phyloP scores from a whole-genome alignment of 2,329 filamentous ascomycete genomes.

The Trichoderma polysporum region DNA sequence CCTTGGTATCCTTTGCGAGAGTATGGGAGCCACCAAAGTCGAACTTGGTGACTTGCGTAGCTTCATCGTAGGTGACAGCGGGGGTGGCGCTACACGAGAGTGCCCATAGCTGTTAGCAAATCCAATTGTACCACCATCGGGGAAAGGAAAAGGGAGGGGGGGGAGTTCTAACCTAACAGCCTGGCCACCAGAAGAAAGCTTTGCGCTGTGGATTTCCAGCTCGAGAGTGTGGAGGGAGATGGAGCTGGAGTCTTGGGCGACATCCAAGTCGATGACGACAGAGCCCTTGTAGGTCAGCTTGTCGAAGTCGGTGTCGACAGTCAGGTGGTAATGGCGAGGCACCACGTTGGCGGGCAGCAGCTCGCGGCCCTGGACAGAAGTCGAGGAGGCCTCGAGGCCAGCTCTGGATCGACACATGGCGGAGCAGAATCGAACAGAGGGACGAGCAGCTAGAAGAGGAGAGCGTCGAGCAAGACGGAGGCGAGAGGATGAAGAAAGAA shows the following conservation, averaged over 20 bases:
- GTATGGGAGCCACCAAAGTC: constrained; percentile 63
- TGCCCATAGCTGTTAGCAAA: neutral
- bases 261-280: constrained; percentile 83
- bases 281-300: constrained; percentile 84
- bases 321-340: constrained; percentile 88
- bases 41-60: constrained; percentile 79
- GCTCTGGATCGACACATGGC: constrained; percentile 21
- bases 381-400: constrained; percentile 20
- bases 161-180: constrained; percentile 42
- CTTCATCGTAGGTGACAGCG: constrained; percentile 69
- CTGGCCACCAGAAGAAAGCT: constrained; percentile 46
- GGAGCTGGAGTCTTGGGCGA: constrained; percentile 78
- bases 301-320: constrained; percentile 85
- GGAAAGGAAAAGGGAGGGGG: neutral
- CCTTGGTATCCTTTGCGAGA: constrained; percentile 73
- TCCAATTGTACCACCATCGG: no score
- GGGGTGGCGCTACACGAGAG: constrained; percentile 25
- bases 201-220: constrained; percentile 73
- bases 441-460: neutral
- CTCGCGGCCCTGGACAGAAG: constrained; percentile 55
- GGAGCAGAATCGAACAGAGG: constrained; percentile 15
- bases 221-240: constrained; percentile 88
- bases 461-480: constrained; percentile 8
- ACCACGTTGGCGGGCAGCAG: constrained; percentile 90
- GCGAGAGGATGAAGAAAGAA: neutral